Evolutionary conservation across 2,329 filamentous ascomycete genomes (phyloP).

Genomic region (Xylaria sp.): DNA sequence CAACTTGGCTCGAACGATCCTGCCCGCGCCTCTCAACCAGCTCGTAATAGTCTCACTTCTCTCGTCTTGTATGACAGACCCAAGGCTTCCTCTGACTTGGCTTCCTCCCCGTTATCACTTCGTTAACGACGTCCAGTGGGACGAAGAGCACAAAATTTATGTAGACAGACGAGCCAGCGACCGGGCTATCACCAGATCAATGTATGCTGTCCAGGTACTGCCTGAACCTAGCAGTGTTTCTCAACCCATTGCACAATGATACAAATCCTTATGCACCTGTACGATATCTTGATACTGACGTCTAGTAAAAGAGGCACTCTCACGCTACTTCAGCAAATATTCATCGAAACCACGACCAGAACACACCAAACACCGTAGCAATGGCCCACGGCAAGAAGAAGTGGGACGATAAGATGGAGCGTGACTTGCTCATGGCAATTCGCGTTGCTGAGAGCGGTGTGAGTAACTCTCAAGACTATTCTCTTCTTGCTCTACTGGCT

Average conservation of each 20-base stretch:
- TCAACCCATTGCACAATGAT: neutral
- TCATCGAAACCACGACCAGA: neutral
- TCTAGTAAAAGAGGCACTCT: neutral
- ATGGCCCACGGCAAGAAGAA: slow-evolving; percentile 20
- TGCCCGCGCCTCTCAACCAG: slow-evolving; percentile 57
- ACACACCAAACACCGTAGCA: neutral
- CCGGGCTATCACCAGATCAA: neutral
- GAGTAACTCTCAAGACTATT: neutral
- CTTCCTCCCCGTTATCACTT: neutral
- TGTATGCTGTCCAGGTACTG: neutral
- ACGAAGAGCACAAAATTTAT: neutral
- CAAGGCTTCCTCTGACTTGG: neutral
- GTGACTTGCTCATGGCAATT: slow-evolving; percentile 36
- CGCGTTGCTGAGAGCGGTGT: slow-evolving; percentile 18
- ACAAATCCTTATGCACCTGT: neutral
- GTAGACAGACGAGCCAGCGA: neutral
- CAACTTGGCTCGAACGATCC: slow-evolving; percentile 65
- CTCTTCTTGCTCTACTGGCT: neutral
- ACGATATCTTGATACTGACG: neutral
- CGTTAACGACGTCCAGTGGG: neutral
- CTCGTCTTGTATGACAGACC: neutral
- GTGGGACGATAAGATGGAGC: slow-evolving; percentile 55
- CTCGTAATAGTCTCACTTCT: neutral
- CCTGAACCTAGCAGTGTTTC: neutral
- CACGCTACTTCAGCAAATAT: neutral